phyloP scores from a whole-genome alignment of 257 asterid genomes.

The Paulownia fortunei region DNA sequence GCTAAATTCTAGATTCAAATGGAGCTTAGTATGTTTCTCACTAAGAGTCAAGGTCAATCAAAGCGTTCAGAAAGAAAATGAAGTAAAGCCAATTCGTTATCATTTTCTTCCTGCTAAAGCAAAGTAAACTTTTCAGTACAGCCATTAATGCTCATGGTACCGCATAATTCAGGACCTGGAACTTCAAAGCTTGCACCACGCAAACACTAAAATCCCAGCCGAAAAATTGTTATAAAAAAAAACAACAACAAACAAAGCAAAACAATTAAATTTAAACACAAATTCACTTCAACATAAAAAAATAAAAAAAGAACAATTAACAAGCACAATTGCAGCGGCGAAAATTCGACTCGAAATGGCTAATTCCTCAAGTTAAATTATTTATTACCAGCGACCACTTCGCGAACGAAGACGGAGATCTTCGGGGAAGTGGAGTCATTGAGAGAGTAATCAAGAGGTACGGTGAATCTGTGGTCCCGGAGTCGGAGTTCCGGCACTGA shows the following conservation, averaged over 20 bases:
- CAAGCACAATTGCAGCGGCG: slow-evolving; percentile 13
- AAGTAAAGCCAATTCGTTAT: neutral
- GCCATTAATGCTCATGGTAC: neutral
- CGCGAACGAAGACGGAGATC: slow-evolving; percentile 83
- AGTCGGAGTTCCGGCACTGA: slow-evolving; percentile 92
- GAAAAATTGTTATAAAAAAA: neutral
- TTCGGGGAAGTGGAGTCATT: slow-evolving; percentile 42
- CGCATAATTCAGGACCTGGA: slow-evolving; percentile 11
- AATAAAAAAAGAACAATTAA: neutral
- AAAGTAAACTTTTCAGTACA: neutral
- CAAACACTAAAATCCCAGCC: neutral
- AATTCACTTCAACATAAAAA: neutral
- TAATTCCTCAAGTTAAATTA: neutral
- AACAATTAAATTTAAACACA: neutral
- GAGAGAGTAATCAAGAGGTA: slow-evolving; percentile 78
- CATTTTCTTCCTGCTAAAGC: neutral
- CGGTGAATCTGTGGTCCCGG: slow-evolving; percentile 80
- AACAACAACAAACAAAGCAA: neutral
- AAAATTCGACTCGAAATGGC: slow-evolving; percentile 4
- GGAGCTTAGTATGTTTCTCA: neutral
- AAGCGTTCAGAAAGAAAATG: neutral
- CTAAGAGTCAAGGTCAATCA: neutral
- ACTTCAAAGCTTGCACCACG: slow-evolving; percentile 20
- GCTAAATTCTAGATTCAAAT: neutral
- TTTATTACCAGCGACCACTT: slow-evolving; percentile 74